Conservation (phyloP, 371 early-diverging fungal genomes). For the Apophysomyces variabilis region DNA sequence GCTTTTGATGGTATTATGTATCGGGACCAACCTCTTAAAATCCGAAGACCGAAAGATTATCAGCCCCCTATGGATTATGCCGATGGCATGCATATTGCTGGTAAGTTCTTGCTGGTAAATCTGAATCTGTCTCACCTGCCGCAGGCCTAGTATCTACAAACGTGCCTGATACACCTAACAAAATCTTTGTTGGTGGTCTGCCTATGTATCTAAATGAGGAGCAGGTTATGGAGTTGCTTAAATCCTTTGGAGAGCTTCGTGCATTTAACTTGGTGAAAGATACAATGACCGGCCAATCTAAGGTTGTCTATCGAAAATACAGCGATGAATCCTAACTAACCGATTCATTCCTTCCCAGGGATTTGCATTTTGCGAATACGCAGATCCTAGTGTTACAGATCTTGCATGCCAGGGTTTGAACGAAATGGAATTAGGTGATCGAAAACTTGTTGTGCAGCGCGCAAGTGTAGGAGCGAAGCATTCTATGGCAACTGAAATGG, state of each 20-base stretch:
- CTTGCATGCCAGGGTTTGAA: slow-evolving; percentile 93
- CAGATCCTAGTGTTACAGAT: slow-evolving; percentile 88
- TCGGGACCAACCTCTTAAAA: slow-evolving; percentile 82
- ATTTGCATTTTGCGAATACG: slow-evolving; percentile 96
- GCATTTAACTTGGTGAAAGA: slow-evolving; percentile 95
- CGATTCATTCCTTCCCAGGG: slow-evolving; percentile 59
- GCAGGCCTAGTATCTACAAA: slow-evolving; percentile 76
- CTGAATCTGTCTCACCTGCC: neutral
- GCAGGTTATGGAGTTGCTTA: slow-evolving; percentile 91
- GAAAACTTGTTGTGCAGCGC: slow-evolving; percentile 92
- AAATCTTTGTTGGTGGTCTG: slow-evolving; percentile 94
- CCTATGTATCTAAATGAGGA: slow-evolving; percentile 90
- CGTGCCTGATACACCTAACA: slow-evolving; percentile 91
- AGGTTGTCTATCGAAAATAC: slow-evolving; percentile 48
- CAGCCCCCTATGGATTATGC: slow-evolving; percentile 70
- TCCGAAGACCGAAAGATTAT: slow-evolving; percentile 96
- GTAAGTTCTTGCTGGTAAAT: neutral
- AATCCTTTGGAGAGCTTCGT: slow-evolving; percentile 91
- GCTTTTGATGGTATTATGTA: slow-evolving; percentile 91
- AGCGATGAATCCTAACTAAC: neutral
- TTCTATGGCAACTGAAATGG: slow-evolving; percentile 21
- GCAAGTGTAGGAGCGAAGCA: slow-evolving; percentile 86
- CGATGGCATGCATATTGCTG: slow-evolving; percentile 23
- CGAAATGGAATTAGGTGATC: slow-evolving; percentile 94
- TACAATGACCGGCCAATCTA: slow-evolving; percentile 75